Base-by-base conservation (phyloP, 2,329 filamentous ascomycete species). In the Colletotrichum musicola region DNA sequence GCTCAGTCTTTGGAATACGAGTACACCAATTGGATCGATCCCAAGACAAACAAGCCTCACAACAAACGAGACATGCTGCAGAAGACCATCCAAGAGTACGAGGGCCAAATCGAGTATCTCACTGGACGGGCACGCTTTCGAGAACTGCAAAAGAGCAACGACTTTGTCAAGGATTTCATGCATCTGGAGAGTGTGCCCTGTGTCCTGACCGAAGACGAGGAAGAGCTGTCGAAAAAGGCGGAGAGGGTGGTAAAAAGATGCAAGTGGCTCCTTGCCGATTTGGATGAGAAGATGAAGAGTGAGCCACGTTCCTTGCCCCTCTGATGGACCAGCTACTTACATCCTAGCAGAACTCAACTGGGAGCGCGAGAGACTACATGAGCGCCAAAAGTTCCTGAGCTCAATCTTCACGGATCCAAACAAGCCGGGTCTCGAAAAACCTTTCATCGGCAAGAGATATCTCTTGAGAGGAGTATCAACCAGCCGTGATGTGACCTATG, bases 401-500 rank as follows among this genome's bases (percentile, higher is more conserved):
- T 75, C 64, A 42, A 75, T 83, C n/a, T 73, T 83, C 14, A 82
- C 82, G 3, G 73, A 76, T 6, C 81, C 81, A 1, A 72, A 80
- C 59, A 81, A 82, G 68, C 70, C 73, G 46, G 77, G 76, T 18
- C 76, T 80, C 4, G 74, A 77, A 16, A 74, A 73, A 30, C 80
- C 81, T 12, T 80, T 84, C 76, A 75, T 72, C 3, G 82, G 81
- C 74, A 81, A 84, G 58, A 82, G 79, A 64, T 88, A 85, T 64
- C 77, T 81, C 1, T 80, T 89, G 4, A 84, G 86, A 42, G 87
- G 87, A 27, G 81, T 89, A 22, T 84, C 81, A 14, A 83, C 83
- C 13, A 80, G 80, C 0, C 76, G 78, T 13, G 81, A 84, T 57
- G 76, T 86, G 1, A 79, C 85, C 10, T 89, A 87, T 71, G 77